Percentiles rank a stretch among this genome's conserved stretches.
Evolutionary conservation across 2,329 filamentous ascomycete species (phyloP).

Genomic region (Cladophialophora carrionii): DNA sequence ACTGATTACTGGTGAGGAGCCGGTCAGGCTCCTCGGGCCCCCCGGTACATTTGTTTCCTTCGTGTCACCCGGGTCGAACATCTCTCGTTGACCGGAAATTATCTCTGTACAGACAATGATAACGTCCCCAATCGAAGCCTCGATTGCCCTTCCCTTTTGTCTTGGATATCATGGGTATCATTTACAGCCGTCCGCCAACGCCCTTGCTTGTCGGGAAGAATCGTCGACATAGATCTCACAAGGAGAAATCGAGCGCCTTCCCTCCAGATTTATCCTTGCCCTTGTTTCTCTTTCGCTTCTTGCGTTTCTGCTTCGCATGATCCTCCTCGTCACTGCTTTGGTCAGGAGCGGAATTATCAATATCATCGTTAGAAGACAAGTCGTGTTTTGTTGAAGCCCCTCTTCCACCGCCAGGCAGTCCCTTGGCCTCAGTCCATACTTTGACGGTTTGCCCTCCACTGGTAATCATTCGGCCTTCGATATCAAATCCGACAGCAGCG

Average conservation of each 20-base stretch:
- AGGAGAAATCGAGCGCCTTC: slow-evolving; percentile 35
- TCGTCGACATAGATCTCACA: slow-evolving; percentile 16
- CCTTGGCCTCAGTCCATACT: slow-evolving; percentile 77
- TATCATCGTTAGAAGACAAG: slow-evolving; percentile 50
- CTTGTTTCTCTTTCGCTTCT: slow-evolving; percentile 54
- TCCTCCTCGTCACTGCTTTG: slow-evolving; percentile 55
- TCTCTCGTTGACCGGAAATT: neutral
- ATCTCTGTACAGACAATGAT: neutral
- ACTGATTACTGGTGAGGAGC: neutral
- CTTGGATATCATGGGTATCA: slow-evolving; percentile 3
- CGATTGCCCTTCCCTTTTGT: neutral
- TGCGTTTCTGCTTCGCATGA: slow-evolving; percentile 48
- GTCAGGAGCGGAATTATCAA: slow-evolving; percentile 51
- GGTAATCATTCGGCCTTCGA: slow-evolving; percentile 81
- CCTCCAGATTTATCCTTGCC: slow-evolving; percentile 45
- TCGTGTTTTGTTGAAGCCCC: slow-evolving; percentile 41
- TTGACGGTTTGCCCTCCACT: slow-evolving; percentile 85
- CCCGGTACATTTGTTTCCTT: neutral
- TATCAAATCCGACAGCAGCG: slow-evolving; percentile 75
- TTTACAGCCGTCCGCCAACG: slow-evolving; percentile 1
- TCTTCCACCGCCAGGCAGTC: slow-evolving; percentile 50
- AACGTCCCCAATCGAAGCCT: neutral
- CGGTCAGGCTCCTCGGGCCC: no score
- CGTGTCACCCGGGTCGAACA: neutral
- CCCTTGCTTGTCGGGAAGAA: slow-evolving; percentile 6